Base-by-base conservation (phyloP, 2,329 filamentous ascomycete species). In the Aureobasidium sp. region DNA sequence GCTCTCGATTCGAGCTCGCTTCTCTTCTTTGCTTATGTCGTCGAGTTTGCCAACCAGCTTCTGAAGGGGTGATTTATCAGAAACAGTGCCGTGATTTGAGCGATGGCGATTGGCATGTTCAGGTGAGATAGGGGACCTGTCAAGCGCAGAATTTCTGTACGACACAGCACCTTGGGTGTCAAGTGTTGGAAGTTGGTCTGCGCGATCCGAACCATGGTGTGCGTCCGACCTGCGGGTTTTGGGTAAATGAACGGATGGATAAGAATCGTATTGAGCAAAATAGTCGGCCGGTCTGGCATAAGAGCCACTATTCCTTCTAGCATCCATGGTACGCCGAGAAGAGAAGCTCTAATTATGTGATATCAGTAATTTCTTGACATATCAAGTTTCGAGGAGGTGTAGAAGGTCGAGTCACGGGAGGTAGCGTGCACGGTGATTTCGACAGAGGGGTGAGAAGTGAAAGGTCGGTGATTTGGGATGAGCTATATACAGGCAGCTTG, bases 11-110 rank as follows among this genome's bases (percentile, higher is more conserved):
- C 90, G 84, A 9, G 91, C 91, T 66, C 93, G 84, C 74, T 96
- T 95, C 75, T 97, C 92, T 76, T 97, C 92, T 74, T 97, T 97
- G 73, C 89, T 96, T 74, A 97, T 93, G 76, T 89, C 91, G 74
- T 88, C 89, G 70, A 97, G 82, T 69, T 90, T 94, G 70, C 90
- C 85, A 78, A 99, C 93, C 67, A 99, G 84, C 78, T 88, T 94
- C 75, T 99, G 93, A 58, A 99, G 82, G 58, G 95, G 94, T 66
- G 93, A 97, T 69, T 89, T 86, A 72, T 95, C 88, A 62, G 87
- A 82, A 70, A 93, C 89, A 76, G 89, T 84, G 61, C 81, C 79
- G 63, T 73, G 70, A 65, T 74, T 47, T 6, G 53, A 36, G 12
- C 39, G 53, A 22, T 57, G 29, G 14, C 29, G 27, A 5, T 3